Conservation (phyloP, 2,329 filamentous ascomycete species). For the Colletotrichum tamarilloi region DNA sequence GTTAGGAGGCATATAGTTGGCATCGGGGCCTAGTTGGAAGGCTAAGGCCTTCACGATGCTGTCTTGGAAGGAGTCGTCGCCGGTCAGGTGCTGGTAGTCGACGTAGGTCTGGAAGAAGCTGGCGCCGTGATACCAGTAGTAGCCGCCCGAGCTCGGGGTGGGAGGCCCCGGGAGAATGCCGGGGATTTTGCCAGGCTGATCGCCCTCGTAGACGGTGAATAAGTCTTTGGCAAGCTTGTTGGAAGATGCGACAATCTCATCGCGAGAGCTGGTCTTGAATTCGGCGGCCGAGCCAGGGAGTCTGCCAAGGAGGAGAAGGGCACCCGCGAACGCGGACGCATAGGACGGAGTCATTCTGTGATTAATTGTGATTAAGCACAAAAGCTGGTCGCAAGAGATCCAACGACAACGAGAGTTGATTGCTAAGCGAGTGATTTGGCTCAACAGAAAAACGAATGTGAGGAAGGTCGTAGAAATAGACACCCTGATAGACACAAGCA, state of each 20-base stretch:
- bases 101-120: slow-evolving; percentile 47
- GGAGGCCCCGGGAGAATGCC: slow-evolving; percentile 44
- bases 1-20: slow-evolving; percentile 62
- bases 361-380: neutral
- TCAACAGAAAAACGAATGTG: too few species aligned
- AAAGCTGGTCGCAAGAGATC: neutral
- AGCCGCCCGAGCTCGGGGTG: slow-evolving; percentile 41
- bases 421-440: too few species aligned
- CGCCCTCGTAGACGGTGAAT: slow-evolving; percentile 44
- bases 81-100: slow-evolving; percentile 53
- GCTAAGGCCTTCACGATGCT: slow-evolving; percentile 56
- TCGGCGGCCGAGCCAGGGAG: neutral
- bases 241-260: slow-evolving; percentile 37
- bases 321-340: neutral
- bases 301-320: neutral
- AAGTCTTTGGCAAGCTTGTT: slow-evolving; percentile 42
- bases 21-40: slow-evolving; percentile 57
- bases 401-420: neutral
- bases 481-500: too few species aligned
- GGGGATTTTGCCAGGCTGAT: slow-evolving; percentile 41
- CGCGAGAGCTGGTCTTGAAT: slow-evolving; percentile 22
- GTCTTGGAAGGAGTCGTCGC: slow-evolving; percentile 64
- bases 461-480: too few species aligned
- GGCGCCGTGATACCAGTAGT: slow-evolving; percentile 49
- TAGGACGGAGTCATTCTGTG: neutral